Evolutionary conservation across 331 rosid species (phyloP), one percentile per base, ranked within the genome.

Genomic region (Rhamnella rubrinervis): DNA sequence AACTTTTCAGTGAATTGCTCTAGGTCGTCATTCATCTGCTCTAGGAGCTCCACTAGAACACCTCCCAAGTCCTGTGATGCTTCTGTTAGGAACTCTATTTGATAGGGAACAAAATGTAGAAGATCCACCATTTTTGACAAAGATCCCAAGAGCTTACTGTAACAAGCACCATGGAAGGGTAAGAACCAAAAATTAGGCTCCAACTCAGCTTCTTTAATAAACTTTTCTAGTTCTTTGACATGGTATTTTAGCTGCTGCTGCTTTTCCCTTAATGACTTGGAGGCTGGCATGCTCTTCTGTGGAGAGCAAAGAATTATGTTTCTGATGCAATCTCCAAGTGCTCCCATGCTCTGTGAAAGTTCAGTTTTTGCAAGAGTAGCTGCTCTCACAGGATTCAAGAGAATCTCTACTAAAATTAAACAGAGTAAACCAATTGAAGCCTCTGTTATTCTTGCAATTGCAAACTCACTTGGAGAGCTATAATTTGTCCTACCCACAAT

Each of bases 171-270:
- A 31, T 82, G 74, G 37, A 90, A 87, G 68, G 97, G 92, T 58
- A 78, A 38, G 82, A 90, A 90, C 91, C 96, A 90, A 78, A 90
- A 90, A 73, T 68, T 82, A 49, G 98, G 97, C 75, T 90, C 97
- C 70, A 70, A 15, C 68, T 82, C 76, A 17, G 98, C 95, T 78
- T 87, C 96, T 62, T 31, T 41, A 55, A 77, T 81, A 73, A 81
- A 85, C 65, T 66, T 67, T 59, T 83, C 76, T 25, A 93, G 55
- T 26, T 72, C 73, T 35, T 59, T 12, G 41, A 84, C 79, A 7
- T 65, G 78, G 26, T 66, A 71, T 69, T 81, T 82, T n/a, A 90
- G 85, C 66, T 58, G 76, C 72, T 66, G 63, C 44, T 76, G 86
- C 51, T 56, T 80, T 64, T 80, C 84, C 61, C 71, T 67, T 72